A percentile compares a stretch with the other conserved stretches of the same genome.
These are phyloP conservation scores for Hypoxylon sp. DNA, from an alignment of 2,329 filamentous ascomycete genomes.

Conservation along the genomic window DNA sequence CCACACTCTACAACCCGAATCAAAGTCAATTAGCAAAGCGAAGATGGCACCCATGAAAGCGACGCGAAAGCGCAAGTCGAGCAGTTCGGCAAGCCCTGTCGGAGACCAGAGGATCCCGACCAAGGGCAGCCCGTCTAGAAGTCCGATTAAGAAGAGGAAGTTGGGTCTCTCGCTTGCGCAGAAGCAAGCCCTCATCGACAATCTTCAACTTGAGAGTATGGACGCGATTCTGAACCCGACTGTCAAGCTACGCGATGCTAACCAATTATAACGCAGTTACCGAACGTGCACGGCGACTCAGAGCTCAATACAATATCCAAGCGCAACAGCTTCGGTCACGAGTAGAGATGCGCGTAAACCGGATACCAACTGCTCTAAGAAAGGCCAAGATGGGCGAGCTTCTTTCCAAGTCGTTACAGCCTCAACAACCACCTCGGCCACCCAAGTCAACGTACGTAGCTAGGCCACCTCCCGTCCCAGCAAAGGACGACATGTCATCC, in stretches of 20 bases:
- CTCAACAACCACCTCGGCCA: slow-evolving; percentile 54
- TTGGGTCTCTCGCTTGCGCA: slow-evolving; percentile 75
- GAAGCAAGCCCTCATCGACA: slow-evolving; percentile 89
- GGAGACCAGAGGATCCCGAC: slow-evolving; percentile 50
- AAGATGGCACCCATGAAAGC: slow-evolving; percentile 51
- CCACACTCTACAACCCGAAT: slow-evolving; percentile 7
- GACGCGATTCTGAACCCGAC: slow-evolving; percentile 22
- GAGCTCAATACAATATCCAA: slow-evolving; percentile 89
- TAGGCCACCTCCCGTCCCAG: slow-evolving; percentile 62
- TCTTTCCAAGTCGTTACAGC: slow-evolving; percentile 64
- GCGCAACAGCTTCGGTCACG: slow-evolving; percentile 86
- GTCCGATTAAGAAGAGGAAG: slow-evolving; percentile 72
- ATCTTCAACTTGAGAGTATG: slow-evolving; percentile 88
- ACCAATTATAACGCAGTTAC: slow-evolving; percentile 49
- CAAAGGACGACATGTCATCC: slow-evolving; percentile 60
- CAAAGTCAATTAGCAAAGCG: slow-evolving; percentile 49
- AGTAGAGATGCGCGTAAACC: slow-evolving; percentile 92
- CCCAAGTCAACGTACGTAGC: slow-evolving; percentile 45
- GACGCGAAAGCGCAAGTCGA: slow-evolving; percentile 60
- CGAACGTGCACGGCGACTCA: slow-evolving; percentile 76
- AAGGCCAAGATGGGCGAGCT: slow-evolving; percentile 87
- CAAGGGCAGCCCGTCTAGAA: slow-evolving; percentile 61
- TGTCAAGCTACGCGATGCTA: neutral
- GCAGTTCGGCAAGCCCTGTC: slow-evolving; percentile 50
- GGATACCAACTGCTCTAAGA: slow-evolving; percentile 84